A percentile compares a stretch with the other conserved stretches of the same genome.
These are phyloP conservation scores for Lolium multiflorum DNA, from an alignment of 176 grass and related monocot species.

Conservation along the genomic window DNA sequence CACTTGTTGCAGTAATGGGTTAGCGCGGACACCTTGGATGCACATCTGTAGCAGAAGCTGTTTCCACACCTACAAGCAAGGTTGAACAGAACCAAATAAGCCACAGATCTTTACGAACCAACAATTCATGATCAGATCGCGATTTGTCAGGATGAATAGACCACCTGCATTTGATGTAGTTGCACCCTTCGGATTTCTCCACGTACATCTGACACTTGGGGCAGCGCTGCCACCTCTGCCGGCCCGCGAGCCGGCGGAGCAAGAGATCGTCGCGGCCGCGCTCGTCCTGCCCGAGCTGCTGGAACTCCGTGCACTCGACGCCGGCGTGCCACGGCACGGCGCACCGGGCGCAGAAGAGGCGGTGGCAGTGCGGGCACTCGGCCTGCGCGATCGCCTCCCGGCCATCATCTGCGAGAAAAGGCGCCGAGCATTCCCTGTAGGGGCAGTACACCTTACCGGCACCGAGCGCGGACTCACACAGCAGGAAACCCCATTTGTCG, in stretches of 20 bases:
- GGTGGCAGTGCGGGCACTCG: background rate
- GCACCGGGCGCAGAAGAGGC: background rate
- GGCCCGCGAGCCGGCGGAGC: background rate
- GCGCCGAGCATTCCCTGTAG: background rate
- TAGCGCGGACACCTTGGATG: background rate
- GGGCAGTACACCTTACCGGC: background rate
- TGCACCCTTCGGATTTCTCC: conserved; percentile 12
- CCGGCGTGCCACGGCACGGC: background rate
- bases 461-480: background rate
- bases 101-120: background rate
- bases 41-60: conserved; percentile 14
- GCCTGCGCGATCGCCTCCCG: background rate
- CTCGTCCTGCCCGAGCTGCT: background rate
- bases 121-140: background rate
- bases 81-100: background rate
- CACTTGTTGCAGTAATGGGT: conserved; percentile 8
- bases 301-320: background rate
- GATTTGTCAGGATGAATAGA: background rate
- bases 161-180: conserved; percentile 5
- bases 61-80: background rate
- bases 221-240: background rate
- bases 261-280: background rate
- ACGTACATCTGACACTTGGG: conserved; percentile 5
- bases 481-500: background rate
- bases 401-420: background rate